Conservation (phyloP, 1,284 basidiomycete genomes). For the Ganoderma sp. region DNA sequence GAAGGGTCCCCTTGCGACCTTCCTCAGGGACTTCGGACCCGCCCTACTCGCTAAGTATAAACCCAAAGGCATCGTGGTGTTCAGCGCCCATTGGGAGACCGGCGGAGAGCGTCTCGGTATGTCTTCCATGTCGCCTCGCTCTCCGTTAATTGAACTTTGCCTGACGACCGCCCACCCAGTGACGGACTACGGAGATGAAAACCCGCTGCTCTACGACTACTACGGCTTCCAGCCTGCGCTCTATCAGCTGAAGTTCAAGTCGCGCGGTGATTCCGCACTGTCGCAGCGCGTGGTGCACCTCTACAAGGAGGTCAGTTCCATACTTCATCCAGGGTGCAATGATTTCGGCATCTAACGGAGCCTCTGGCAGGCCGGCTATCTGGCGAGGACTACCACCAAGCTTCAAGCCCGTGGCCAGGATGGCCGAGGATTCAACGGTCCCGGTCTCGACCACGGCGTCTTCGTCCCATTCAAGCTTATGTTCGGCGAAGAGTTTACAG, state of each 20-base stretch:
- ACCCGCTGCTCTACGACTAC: constrained; percentile 77
- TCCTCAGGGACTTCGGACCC: constrained; percentile 73
- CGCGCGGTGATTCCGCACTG: constrained; percentile 61
- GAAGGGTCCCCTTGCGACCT: constrained; percentile 60
- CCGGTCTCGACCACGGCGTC: constrained; percentile 72
- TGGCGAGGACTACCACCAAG: constrained; percentile 55
- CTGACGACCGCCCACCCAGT: constrained; percentile 46
- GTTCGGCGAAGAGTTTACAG: constrained; percentile 68
- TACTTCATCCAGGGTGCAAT: neutral
- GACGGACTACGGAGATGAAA: constrained; percentile 74
- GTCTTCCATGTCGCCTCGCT: constrained; percentile 19
- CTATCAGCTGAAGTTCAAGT: constrained; percentile 72
- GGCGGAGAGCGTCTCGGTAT: constrained; percentile 57
- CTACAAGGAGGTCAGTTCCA: constrained; percentile 54
- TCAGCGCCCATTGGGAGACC: constrained; percentile 84
- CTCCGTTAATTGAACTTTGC: constrained; percentile 23
- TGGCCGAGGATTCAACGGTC: constrained; percentile 68
- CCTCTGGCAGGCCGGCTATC: constrained; percentile 56
- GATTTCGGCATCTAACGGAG: neutral
- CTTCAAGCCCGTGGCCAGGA: constrained; percentile 67
- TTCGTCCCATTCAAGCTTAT: constrained; percentile 80
- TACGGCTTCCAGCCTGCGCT: constrained; percentile 64
- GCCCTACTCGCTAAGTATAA: constrained; percentile 70
- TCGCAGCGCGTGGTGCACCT: constrained; percentile 64
- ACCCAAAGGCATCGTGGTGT: constrained; percentile 77